Percentiles rank a stretch among this genome's conserved stretches.
Conservation (phyloP, 1,284 basidiomycete species). For the Ceratobasidium papillatum region DNA sequence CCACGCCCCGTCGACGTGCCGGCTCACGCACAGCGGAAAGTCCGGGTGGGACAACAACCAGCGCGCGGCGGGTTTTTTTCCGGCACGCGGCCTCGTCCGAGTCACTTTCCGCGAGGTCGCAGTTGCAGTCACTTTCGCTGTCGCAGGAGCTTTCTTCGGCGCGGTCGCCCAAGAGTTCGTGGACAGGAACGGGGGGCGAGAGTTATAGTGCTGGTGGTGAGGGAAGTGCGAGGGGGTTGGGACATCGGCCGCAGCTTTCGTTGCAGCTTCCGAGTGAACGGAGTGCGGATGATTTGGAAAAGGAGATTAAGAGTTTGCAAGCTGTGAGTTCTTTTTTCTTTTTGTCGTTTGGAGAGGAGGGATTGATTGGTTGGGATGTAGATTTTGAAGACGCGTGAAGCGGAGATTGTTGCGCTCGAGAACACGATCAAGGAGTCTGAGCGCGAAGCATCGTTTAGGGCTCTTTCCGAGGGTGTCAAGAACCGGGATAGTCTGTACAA, state of each 20-base stretch:
- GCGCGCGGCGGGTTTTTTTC: constrained; percentile 79
- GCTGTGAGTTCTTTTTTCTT: constrained; percentile 57
- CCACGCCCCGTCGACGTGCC: constrained; percentile 58
- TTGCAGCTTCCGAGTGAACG: constrained; percentile 54
- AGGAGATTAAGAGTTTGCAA: constrained; percentile 90
- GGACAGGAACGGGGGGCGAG: constrained; percentile 62
- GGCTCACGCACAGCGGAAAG: constrained; percentile 55
- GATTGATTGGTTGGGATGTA: constrained; percentile 35
- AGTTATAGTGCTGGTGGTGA: constrained; percentile 54
- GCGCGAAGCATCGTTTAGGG: constrained; percentile 39
- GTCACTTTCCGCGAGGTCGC: constrained; percentile 81
- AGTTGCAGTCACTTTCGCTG: constrained; percentile 58
- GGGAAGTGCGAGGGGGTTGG: background rate
- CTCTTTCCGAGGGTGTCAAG: constrained; percentile 42
- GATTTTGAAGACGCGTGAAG: constrained; percentile 83
- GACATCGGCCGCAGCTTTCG: constrained; percentile 32
- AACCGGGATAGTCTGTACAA: constrained; percentile 30
- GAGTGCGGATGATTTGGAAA: constrained; percentile 84
- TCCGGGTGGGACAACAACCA: constrained; percentile 55
- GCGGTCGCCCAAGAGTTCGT: constrained; percentile 81
- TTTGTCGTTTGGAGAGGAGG: background rate
- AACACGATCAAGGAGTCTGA: constrained; percentile 62
- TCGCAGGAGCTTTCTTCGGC: constrained; percentile 95
- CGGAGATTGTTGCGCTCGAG: constrained; percentile 83
- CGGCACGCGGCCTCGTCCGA: constrained; percentile 82